Base-by-base conservation (phyloP, 768 basidiomycete species). In the Auricularia auricula-judae region DNA sequence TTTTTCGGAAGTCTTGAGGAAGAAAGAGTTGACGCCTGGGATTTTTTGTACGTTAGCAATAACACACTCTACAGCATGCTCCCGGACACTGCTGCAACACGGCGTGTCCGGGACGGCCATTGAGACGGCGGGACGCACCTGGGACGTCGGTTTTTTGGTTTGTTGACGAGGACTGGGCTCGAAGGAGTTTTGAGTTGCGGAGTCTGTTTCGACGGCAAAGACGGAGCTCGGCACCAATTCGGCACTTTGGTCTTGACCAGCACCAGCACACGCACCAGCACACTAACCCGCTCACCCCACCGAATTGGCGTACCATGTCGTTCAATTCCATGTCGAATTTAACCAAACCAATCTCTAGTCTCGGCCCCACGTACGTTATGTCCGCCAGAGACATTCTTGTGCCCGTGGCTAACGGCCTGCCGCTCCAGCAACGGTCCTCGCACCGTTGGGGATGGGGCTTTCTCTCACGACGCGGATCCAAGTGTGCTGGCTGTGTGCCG, bases 361-460 rank as follows among this genome's bases (percentile, higher is more conserved):
- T 88, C 85, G 82, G 90, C 91, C 91, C 91, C 91, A 82, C 89
- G 91, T 93, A 82, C 63, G 86, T 42, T 78, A 62, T 66, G 47
- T 63, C 59, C 58, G 18, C 53, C 23, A 54, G 44, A 62, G 42
- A 14, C 56, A 8, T 29, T 18, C 36, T 39, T 23, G 47, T 60
- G 21, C 39, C 39, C 39, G 39, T 18, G 47, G 21, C 47, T 51
- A 21, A 51, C 47, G 47, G 43, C 18, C 5, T 18, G 47, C 8
- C 21, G 12, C 7, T 70, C 44, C 74, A 93, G 91, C 91, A 93
- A 93, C 91, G 91, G 89, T 78, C 85, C 89, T 89, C 87, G 86
- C 80, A 82, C 87, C 91, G 91, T 93, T 93, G 91, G 91, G 79
- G 91, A 93, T 92, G 91, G 91, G 91, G 91, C 91, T 85, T 81